Evolutionary conservation across 345 rosid genomes (phyloP).

Genomic region (Rhodomyrtus tomentosa): DNA sequence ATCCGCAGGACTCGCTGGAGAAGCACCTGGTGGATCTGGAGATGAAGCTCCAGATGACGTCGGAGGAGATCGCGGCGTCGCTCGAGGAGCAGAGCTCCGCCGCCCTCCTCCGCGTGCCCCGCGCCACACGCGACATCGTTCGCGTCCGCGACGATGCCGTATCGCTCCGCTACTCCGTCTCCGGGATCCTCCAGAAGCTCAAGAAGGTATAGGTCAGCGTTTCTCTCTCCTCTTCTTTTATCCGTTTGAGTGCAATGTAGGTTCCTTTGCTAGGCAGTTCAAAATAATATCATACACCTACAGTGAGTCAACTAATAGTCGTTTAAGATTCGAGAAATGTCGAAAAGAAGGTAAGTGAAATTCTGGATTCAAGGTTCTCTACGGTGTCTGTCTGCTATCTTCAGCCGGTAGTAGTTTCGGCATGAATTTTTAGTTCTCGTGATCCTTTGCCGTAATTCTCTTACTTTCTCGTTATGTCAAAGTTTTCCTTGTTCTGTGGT

Average conservation of each 20-base stretch:
- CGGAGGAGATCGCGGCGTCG: slow-evolving; percentile 95
- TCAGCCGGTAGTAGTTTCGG: not conserved
- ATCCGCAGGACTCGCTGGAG: slow-evolving; percentile 80
- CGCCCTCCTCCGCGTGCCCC: slow-evolving; percentile 89
- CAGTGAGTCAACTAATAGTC: not conserved
- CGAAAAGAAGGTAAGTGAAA: not conserved
- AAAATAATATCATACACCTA: not conserved
- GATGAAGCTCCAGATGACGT: slow-evolving; percentile 97
- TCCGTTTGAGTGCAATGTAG: not conserved
- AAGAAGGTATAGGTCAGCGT: slow-evolving; percentile 39
- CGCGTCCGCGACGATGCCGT: slow-evolving; percentile 92
- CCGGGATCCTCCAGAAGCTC: slow-evolving; percentile 84
- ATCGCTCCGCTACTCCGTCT: slow-evolving; percentile 67
- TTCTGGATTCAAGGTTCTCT: not conserved
- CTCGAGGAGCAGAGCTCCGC: slow-evolving; percentile 91
- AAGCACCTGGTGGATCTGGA: slow-evolving; percentile 91
- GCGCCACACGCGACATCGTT: slow-evolving; percentile 84
- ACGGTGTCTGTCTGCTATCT: not conserved
- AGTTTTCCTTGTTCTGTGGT: not conserved
- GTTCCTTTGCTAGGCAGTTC: not conserved
- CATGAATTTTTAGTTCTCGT: not conserved
- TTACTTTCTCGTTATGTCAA: not conserved
- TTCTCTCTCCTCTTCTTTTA: not conserved
- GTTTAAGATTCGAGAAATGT: not conserved
- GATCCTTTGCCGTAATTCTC: not conserved